Evolutionary conservation across 2,329 filamentous ascomycete genomes (phyloP).

Genomic region (Fusarium kyushuense): DNA sequence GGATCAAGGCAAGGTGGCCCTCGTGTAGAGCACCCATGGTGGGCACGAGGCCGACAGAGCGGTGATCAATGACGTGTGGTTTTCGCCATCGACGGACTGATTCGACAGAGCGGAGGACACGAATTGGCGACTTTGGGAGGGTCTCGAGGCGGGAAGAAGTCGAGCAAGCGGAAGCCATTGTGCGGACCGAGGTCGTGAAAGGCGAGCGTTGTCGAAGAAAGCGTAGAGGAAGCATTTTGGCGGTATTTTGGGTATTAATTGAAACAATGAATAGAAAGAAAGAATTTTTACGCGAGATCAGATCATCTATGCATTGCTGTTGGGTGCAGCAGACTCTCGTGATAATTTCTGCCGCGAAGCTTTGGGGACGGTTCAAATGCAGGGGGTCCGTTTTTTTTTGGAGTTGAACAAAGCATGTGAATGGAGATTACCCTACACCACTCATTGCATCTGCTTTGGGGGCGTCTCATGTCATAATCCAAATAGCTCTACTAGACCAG

Average conservation of each 20-base stretch:
- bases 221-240: conserved; percentile 36
- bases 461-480: neutral
- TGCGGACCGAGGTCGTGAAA: conserved; percentile 36
- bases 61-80: conserved; percentile 73
- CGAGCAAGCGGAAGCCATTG: conserved; percentile 40
- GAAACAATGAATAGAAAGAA: neutral
- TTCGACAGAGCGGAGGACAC: conserved; percentile 80
- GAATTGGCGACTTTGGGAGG: conserved; percentile 70
- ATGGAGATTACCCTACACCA: conserved; percentile 24
- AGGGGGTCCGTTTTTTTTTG: conserved; percentile 32
- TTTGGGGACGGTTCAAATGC: conserved; percentile 54
- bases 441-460: neutral
- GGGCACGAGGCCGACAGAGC: conserved; percentile 87
- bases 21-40: conserved; percentile 98
- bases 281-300: conserved; percentile 8
- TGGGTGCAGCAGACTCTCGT: conserved; percentile 50
- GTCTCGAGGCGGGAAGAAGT: conserved; percentile 54
- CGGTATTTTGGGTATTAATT: neutral
- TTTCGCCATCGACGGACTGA: conserved; percentile 77
- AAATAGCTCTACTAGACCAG: no score
- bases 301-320: conserved; percentile 48
- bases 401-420: conserved; percentile 32
- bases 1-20: conserved; percentile 88
- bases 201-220: conserved; percentile 34
- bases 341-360: conserved; percentile 63